phyloP scores from a whole-genome alignment of 257 asterid genomes.

The Penstemon newberryi region DNA sequence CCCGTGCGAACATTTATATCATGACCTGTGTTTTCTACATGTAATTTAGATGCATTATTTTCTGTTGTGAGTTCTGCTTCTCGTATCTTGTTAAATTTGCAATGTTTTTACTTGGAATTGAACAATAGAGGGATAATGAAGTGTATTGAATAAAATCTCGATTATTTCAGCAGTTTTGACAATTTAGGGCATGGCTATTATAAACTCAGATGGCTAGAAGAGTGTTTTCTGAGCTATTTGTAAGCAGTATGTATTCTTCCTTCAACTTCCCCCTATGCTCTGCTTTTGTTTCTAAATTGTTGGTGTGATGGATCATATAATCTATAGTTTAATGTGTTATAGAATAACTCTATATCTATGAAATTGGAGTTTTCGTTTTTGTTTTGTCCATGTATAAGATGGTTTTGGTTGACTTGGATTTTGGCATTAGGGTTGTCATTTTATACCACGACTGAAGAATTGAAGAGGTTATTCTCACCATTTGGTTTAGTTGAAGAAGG shows the following conservation, averaged over 20 bases:
- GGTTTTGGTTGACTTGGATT: conserved; percentile 11
- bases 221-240: conserved; percentile 53
- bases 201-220: conserved; percentile 48
- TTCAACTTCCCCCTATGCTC: not conserved
- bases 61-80: too few species aligned
- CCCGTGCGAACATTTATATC: too few species aligned
- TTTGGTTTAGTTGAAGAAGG: conserved; percentile 66
- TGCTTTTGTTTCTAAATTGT: not conserved
- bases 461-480: conserved; percentile 59
- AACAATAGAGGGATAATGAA: too few species aligned
- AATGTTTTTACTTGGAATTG: too few species aligned
- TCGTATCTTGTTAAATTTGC: too few species aligned
- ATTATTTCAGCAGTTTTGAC: too few species aligned
- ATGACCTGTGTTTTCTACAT: too few species aligned
- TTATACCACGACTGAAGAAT: conserved; percentile 54
- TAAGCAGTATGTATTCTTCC: conserved; percentile 49
- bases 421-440: conserved; percentile 57
- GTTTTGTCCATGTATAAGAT: not conserved
- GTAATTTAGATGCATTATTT: too few species aligned
- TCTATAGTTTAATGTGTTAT: not conserved
- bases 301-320: not conserved
- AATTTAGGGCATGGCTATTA: not conserved
- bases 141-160: too few species aligned
- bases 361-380: not conserved
- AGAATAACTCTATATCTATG: not conserved